Conservation (phyloP, 1,284 basidiomycete genomes). For the Rhodotorula sp. region DNA sequence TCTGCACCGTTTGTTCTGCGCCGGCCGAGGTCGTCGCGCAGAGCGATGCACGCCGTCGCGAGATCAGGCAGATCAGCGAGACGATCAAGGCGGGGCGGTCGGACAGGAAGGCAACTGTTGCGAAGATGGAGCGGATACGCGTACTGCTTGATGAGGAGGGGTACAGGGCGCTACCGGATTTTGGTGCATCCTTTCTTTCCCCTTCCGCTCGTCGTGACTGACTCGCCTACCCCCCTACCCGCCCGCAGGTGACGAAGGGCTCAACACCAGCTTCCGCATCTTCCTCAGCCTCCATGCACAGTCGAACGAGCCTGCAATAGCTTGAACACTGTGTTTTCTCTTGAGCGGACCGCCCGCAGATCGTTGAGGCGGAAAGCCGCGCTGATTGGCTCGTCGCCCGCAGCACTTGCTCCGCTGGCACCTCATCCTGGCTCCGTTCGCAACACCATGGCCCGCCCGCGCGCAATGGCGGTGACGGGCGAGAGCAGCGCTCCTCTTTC, state of each 20-base stretch:
- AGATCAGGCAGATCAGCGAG: constrained; percentile 32
- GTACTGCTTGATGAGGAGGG: constrained; percentile 40
- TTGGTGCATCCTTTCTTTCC: constrained; percentile 20
- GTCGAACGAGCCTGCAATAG: neutral
- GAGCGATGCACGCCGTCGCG: constrained; percentile 34
- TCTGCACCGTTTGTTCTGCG: constrained; percentile 39
- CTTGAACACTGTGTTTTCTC: neutral
- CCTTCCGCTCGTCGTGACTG: neutral
- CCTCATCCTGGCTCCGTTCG: neutral
- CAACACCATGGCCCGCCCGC: neutral
- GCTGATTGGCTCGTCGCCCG: neutral
- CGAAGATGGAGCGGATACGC: constrained; percentile 38
- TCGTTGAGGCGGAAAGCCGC: neutral
- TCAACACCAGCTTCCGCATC: neutral
- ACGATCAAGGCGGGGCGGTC: constrained; percentile 14
- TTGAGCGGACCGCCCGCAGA: neutral
- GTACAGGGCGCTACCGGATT: constrained; percentile 42
- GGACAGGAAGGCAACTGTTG: constrained; percentile 28
- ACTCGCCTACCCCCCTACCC: neutral
- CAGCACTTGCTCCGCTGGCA: neutral
- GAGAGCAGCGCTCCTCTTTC: neutral
- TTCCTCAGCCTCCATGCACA: neutral
- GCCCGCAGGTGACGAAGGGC: neutral
- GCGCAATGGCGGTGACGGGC: neutral
- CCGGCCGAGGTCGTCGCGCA: constrained; percentile 3